Conservation (phyloP, 2,329 filamentous ascomycete species). For the Epichloe scottii region DNA sequence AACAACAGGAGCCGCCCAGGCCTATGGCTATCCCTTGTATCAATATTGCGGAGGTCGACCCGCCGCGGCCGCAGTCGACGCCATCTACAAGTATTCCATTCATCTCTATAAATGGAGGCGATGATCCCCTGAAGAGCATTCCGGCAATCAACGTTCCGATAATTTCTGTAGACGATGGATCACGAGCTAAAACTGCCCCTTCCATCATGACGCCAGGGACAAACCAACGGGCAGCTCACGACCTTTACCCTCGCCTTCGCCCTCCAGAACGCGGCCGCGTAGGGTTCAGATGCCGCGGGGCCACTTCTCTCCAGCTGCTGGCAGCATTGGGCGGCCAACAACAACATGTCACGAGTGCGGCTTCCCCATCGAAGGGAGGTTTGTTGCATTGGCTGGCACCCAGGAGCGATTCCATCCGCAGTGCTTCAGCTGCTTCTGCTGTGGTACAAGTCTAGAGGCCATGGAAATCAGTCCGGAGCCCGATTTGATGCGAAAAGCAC, state of each 20-base stretch:
- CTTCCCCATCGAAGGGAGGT: constrained; percentile 76
- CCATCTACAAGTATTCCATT: constrained; percentile 20
- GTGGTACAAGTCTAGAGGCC: constrained; percentile 78
- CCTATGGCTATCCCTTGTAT: constrained; percentile 39
- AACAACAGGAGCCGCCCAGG: constrained; percentile 10
- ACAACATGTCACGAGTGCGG: constrained; percentile 77
- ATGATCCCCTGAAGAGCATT: constrained; percentile 11
- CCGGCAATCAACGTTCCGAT: constrained; percentile 34
- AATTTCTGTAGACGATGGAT: constrained; percentile 30
- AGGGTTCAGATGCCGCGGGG: constrained; percentile 30
- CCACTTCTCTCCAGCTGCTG: constrained; percentile 48
- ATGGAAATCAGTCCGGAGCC: constrained; percentile 96
- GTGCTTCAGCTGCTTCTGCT: constrained; percentile 84
- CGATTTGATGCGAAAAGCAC: constrained; percentile 52
- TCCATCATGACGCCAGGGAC: constrained; percentile 35
- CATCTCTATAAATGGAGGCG: constrained; percentile 22
- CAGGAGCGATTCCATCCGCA: constrained; percentile 75
- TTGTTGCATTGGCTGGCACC: constrained; percentile 68
- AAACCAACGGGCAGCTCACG: constrained; percentile 13
- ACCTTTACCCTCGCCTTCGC: constrained; percentile 34
- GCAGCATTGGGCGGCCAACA: constrained; percentile 37
- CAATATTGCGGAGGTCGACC: constrained; percentile 37
- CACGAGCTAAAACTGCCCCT: constrained; percentile 27
- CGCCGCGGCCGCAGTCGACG: constrained; percentile 18
- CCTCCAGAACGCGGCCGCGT: constrained; percentile 19